Percentiles rank a stretch among this genome's conserved stretches.
Evolutionary conservation across 176 grass and related monocot genomes (phyloP).

Genomic region (Canna indica): DNA sequence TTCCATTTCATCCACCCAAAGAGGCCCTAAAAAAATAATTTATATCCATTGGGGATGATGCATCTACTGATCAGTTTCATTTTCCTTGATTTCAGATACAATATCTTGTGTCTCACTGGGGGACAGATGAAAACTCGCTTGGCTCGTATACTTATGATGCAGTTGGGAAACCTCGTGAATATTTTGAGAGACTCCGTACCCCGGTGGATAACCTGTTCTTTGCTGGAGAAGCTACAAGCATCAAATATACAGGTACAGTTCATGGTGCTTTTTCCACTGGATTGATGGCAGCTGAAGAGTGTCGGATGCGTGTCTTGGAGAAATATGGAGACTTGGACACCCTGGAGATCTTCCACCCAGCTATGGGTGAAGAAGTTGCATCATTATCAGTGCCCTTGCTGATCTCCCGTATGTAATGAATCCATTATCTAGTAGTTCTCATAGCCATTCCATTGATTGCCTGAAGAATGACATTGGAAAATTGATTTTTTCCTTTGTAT

Average conservation of each 20-base stretch:
- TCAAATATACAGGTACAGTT: constrained; percentile 85
- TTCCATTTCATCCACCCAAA: no score
- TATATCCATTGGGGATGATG: neutral
- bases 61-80: neutral
- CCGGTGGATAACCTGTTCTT: constrained; percentile 97
- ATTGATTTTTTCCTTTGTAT: constrained; percentile 9
- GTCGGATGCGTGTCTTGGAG: constrained; percentile 77
- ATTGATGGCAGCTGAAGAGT: constrained; percentile 80
- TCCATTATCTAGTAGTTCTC: constrained; percentile 1
- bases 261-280: constrained; percentile 91
- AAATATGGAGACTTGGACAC: constrained; percentile 61
- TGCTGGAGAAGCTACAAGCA: constrained; percentile 79
- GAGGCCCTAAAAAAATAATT: neutral
- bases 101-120: constrained; percentile 87
- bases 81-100: constrained; percentile 44
- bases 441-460: constrained; percentile 46
- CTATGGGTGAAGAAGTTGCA: constrained; percentile 52
- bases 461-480: constrained; percentile 23
- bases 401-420: constrained; percentile 65
- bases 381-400: constrained; percentile 70
- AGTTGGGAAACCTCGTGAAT: constrained; percentile 52
- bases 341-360: constrained; percentile 63
- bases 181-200: constrained; percentile 77
- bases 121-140: constrained; percentile 70
- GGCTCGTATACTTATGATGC: constrained; percentile 94